phyloP scores from a whole-genome alignment of 179 eudicot genomes.

The Drosera spatulata region DNA sequence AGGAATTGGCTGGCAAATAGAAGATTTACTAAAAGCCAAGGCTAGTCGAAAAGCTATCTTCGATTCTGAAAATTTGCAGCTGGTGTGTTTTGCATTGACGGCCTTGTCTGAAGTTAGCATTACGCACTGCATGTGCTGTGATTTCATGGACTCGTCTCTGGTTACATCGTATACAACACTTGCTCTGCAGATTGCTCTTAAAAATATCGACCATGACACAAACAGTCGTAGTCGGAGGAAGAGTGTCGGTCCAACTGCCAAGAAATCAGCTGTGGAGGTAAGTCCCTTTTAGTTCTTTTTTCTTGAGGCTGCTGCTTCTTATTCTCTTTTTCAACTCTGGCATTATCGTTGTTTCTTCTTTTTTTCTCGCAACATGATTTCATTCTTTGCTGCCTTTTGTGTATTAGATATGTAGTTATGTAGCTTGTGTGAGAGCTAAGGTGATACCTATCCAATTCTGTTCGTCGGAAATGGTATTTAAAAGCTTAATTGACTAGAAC shows the following conservation, averaged over 20 bases:
- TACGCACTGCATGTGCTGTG: slow-evolving; percentile 42
- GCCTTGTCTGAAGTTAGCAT: slow-evolving; percentile 72
- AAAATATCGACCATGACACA: slow-evolving; percentile 20
- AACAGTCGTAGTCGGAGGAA: slow-evolving; percentile 17
- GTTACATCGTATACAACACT: slow-evolving; percentile 65
- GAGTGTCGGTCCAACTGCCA: slow-evolving; percentile 16
- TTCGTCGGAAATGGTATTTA: no score
- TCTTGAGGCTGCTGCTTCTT: not conserved
- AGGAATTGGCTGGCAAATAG: slow-evolving; percentile 87
- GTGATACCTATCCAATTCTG: no score
- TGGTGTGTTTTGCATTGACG: slow-evolving; percentile 38
- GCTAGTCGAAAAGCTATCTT: slow-evolving; percentile 41
- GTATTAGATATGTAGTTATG: no score
- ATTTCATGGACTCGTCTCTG: slow-evolving; percentile 43
- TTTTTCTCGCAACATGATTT: not conserved
- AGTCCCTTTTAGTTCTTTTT: slow-evolving; percentile 12
- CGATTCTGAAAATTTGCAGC: slow-evolving; percentile 33
- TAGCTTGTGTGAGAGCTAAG: no score
- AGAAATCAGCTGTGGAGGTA: slow-evolving; percentile 30
- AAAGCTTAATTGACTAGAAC: not conserved
- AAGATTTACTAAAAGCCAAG: slow-evolving; percentile 62
- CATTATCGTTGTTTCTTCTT: not conserved
- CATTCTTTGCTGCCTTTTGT: no score
- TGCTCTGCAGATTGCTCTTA: slow-evolving; percentile 51
- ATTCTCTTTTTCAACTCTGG: not conserved